These are phyloP conservation scores for Podospora anserina DNA, from an alignment of 495 filamentous ascomycete species.

Conservation along the genomic window DNA sequence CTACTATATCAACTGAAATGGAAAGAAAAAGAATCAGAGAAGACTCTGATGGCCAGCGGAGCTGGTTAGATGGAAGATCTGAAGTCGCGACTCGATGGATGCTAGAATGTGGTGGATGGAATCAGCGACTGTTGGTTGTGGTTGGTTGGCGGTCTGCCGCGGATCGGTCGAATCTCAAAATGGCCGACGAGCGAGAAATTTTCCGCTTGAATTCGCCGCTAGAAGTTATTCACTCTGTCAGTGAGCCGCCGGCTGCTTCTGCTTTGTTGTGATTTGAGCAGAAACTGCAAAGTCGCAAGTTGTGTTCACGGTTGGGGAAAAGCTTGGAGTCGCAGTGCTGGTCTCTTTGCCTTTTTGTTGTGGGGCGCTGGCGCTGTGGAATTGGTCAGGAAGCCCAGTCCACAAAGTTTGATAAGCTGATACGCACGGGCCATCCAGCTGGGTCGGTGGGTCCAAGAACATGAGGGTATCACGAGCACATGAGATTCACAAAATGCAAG, in stretches of 20 bases:
- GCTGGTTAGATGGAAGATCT: background rate
- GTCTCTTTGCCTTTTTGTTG: too few species aligned
- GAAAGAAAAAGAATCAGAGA: background rate
- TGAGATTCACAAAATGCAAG: too few species aligned
- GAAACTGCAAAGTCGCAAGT: background rate
- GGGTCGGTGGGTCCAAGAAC: too few species aligned
- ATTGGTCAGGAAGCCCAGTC: background rate
- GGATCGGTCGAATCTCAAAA: background rate
- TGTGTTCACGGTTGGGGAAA: background rate
- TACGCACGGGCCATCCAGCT: background rate
- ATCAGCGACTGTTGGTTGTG: background rate
- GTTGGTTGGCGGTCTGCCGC: background rate
- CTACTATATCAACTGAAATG: background rate
- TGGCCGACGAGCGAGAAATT: background rate
- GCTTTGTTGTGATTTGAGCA: background rate
- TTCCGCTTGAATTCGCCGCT: background rate
- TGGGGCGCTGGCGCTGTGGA: background rate
- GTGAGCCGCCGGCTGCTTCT: background rate
- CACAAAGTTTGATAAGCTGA: background rate
- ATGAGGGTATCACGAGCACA: too few species aligned
- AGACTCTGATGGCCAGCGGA: background rate
- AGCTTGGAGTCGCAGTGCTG: background rate
- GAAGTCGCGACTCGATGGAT: background rate
- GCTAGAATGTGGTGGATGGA: background rate
- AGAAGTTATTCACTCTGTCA: background rate